Conservation (phyloP, 75 land plant species). For the Cunninghamia lanceolata region DNA sequence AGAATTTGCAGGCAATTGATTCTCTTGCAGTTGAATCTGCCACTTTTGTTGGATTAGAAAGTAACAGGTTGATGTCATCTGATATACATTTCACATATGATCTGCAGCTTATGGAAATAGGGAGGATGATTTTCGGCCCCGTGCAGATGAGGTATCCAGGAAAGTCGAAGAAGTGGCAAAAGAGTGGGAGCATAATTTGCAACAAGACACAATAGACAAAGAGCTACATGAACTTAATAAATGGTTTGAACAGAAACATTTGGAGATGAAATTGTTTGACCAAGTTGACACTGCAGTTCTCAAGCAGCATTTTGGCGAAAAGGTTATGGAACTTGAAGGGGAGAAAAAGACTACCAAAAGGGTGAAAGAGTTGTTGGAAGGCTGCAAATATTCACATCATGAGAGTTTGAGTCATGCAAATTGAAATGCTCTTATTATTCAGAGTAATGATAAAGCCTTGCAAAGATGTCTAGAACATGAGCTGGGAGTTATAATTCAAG, state of each 20-base stretch:
- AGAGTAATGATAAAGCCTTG: constrained; percentile 80
- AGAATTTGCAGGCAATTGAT: constrained; percentile 15
- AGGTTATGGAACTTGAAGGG: no score
- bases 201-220: no score
- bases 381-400: constrained; percentile 66
- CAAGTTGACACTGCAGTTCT: no score
- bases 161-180: no score
- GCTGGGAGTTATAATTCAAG: constrained; percentile 89
- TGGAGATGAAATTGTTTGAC: no score
- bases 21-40: constrained; percentile 12
- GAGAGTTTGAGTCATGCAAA: constrained; percentile 49
- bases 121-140: no score
- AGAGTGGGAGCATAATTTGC: no score
- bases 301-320: no score
- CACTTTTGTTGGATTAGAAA: constrained; percentile 15
- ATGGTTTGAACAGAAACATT: no score
- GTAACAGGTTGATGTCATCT: background rate
- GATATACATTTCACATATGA: constrained; percentile 1
- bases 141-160: no score
- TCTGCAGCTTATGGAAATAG: constrained; percentile 9
- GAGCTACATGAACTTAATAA: no score
- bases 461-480: constrained; percentile 95
- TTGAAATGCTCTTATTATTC: constrained; percentile 44
- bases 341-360: constrained; percentile 94
- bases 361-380: constrained; percentile 91